These are phyloP conservation scores for Thalia dealbata DNA, from an alignment of 176 grass and related monocot genomes.

Conservation along the genomic window DNA sequence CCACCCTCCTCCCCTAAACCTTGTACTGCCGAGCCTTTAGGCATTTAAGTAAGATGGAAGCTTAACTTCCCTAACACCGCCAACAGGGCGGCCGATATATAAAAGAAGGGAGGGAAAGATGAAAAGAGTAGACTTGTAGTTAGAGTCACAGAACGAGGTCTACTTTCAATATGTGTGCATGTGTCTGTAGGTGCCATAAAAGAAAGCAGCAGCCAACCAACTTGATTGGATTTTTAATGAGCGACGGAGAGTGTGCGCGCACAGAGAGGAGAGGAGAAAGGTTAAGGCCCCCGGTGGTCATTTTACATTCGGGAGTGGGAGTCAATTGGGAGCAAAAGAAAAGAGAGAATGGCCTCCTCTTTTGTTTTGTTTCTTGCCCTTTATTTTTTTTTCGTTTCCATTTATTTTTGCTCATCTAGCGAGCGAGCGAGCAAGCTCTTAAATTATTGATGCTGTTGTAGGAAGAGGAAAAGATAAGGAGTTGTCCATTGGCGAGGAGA, in stretches of 20 bases:
- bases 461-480: conserved; percentile 35
- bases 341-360: conserved; percentile 5
- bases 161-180: conserved; percentile 1
- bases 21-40: background rate
- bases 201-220: conserved; percentile 20
- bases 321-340: conserved; percentile 47
- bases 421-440: background rate
- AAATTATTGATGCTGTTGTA: conserved; percentile 1
- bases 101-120: background rate
- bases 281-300: conserved; percentile 23
- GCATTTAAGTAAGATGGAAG: background rate
- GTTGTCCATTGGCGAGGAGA: conserved; percentile 19
- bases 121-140: no score
- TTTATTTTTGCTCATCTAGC: conserved; percentile 3
- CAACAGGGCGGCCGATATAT: background rate
- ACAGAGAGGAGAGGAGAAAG: conserved; percentile 16
- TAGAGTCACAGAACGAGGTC: background rate
- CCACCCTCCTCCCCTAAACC: background rate
- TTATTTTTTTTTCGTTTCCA: conserved; percentile 16
- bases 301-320: conserved; percentile 45
- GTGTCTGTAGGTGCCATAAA: conserved; percentile 19
- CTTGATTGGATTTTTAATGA: conserved; percentile 21
- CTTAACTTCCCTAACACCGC: background rate
- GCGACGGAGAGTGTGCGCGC: conserved; percentile 10
- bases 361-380: conserved; percentile 29